These are phyloP conservation scores for Eremothecium sinecaudum DNA, from an alignment of 1,139 yeast genomes.

Conservation along the genomic window DNA sequence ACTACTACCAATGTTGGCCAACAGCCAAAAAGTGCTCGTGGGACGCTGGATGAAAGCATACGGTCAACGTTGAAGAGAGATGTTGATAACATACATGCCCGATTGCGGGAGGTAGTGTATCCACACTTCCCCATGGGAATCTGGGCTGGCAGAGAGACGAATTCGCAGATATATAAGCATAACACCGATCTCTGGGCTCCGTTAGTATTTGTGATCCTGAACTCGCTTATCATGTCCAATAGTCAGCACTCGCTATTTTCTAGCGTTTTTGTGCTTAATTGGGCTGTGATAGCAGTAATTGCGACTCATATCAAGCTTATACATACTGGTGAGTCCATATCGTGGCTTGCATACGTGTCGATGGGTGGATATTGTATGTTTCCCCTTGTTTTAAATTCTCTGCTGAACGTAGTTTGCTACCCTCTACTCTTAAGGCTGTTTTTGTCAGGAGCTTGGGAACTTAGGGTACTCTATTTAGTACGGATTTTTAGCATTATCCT, in stretches of 20 bases:
- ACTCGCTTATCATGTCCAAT: constrained; percentile 22
- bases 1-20: not conserved
- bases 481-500: constrained; percentile 15
- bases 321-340: constrained; percentile 20
- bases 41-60: constrained; percentile 29
- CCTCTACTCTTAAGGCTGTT: constrained; percentile 18
- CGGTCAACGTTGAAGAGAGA: constrained; percentile 26
- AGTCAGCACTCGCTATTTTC: constrained; percentile 27
- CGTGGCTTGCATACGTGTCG: constrained; percentile 26
- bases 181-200: constrained; percentile 29
- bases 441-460: constrained; percentile 12
- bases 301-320: constrained; percentile 25
- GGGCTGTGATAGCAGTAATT: constrained; percentile 25
- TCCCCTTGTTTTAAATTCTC: constrained; percentile 25
- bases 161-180: no score
- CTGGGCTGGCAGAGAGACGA: no score
- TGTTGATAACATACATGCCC: constrained; percentile 25
- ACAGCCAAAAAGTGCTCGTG: constrained; percentile 13
- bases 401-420: constrained; percentile 18
- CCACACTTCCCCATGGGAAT: constrained; percentile 25
- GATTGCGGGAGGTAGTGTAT: constrained; percentile 28
- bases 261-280: constrained; percentile 25
- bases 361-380: constrained; percentile 28
- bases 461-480: constrained; percentile 16
- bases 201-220: constrained; percentile 23